Evolutionary conservation across 2,329 filamentous ascomycete genomes (phyloP), one percentile per base, ranked within the genome.

Genomic region (Verruconis gallopava): DNA sequence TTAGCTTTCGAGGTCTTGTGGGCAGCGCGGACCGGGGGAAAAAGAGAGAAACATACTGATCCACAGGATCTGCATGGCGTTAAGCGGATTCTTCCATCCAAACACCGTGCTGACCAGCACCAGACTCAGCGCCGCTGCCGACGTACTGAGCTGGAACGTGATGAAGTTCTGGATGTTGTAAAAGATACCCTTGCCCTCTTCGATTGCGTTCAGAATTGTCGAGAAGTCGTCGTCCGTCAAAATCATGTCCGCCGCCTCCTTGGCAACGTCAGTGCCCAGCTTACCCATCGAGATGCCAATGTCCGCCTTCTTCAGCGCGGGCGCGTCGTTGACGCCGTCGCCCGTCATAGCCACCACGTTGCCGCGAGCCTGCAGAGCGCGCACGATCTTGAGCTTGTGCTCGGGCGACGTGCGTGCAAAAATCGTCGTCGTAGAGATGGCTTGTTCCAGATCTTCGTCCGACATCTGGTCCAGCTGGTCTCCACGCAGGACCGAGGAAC

Each of bases 121-220:
- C 42, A 98, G 71, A 44, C 83, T 85, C 50, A 98, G 68, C 47
- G 91, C 86, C 42, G 93, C 91, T 15, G 93, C 91, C 58, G 86
- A 95, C 37, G 91, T 98, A 61, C 88, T 95, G 44, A 98, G 74
- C 66, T 98, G 93, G 64, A 98, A 98, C 0, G 91, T 96, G 48
- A 98, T 73, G 64, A 98, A 98, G 62, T 98, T 98, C 58, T 98
- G 91, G 50, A 98, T 96, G 61, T 98, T 98, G 72, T 91, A 94
- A 64, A 98, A 98, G 51, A 98, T 98, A 43, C 88, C 91, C 62
- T 98, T 98, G 62, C 91, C 93, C 65, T 98, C 91, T 60, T 98
- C 91, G 47, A 98, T 98, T 21, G 91, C 91, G 46, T 79, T 83
- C 9, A 98, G 71, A 48, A 98, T 98, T 4, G 85, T 91, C 0